Percentiles rank a stretch among this genome's conserved stretches.
These are phyloP conservation scores for Eimeria maxima DNA, from an alignment of 169 alveolate species.

Conservation along the genomic window DNA sequence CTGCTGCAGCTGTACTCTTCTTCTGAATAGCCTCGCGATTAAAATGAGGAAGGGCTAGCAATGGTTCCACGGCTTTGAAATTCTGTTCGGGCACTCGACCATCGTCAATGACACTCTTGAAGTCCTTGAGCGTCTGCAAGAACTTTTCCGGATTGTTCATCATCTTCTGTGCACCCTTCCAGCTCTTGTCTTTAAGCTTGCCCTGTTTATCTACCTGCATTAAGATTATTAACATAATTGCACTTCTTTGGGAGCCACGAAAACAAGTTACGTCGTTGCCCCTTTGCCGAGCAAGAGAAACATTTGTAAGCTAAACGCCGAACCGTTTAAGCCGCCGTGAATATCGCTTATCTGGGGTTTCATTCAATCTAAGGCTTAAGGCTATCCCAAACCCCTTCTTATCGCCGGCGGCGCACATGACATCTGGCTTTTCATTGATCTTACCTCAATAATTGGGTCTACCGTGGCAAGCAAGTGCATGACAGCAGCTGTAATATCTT, in stretches of 20 bases:
- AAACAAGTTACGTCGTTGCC: neutral
- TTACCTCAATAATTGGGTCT: constrained; percentile 85
- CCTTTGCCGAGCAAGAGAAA: neutral
- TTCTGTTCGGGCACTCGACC: constrained; percentile 94
- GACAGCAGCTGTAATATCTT: constrained; percentile 95
- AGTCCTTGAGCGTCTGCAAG: constrained; percentile 92
- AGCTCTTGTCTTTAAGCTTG: constrained; percentile 93
- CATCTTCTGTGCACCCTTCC: constrained; percentile 97
- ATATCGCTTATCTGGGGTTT: neutral
- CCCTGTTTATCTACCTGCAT: constrained; percentile 96
- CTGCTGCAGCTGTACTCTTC: constrained; percentile 96
- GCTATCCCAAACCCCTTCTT: neutral
- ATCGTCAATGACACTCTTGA: constrained; percentile 94
- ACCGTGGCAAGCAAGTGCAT: constrained; percentile 95
- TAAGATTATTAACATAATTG: neutral
- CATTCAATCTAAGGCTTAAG: neutral
- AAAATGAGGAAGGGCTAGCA: constrained; percentile 92
- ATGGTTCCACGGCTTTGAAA: constrained; percentile 91
- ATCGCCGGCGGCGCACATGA: neutral
- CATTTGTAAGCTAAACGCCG: neutral
- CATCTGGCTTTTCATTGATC: neutral
- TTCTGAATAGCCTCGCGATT: constrained; percentile 94
- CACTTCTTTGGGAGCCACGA: neutral
- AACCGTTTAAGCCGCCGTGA: neutral
- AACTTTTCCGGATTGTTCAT: constrained; percentile 97